These are phyloP conservation scores for Lichenothelia convexa DNA, from an alignment of 495 filamentous ascomycete species.

Conservation along the genomic window DNA sequence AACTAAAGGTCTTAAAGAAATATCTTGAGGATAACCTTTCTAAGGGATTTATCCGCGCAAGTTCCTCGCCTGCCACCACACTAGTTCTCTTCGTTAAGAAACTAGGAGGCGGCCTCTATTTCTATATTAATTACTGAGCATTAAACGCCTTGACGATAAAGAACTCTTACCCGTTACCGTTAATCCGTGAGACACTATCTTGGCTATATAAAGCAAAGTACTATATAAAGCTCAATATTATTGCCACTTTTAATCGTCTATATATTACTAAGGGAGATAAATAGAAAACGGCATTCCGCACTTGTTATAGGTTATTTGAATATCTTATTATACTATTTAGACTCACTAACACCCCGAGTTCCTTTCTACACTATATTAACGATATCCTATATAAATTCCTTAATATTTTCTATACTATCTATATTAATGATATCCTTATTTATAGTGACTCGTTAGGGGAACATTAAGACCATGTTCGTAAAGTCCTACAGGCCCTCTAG, in stretches of 20 bases:
- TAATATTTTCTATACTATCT: slow-evolving; percentile 7
- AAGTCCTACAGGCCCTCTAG: slow-evolving; percentile 4
- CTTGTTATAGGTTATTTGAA: slow-evolving; percentile 3
- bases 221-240: slow-evolving; percentile 7
- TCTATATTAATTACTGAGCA: slow-evolving; percentile 5
- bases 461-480: slow-evolving; percentile 7
- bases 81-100: slow-evolving; percentile 9
- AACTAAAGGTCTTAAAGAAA: slow-evolving; percentile 8
- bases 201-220: slow-evolving; percentile 1
- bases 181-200: slow-evolving; percentile 3
- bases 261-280: slow-evolving; percentile 3
- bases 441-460: slow-evolving; percentile 7
- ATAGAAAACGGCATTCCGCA: slow-evolving; percentile 4
- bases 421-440: slow-evolving; percentile 11
- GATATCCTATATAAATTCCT: slow-evolving; percentile 8
- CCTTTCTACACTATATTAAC: slow-evolving; percentile 12
- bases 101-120: slow-evolving; percentile 2
- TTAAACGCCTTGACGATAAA: slow-evolving; percentile 6
- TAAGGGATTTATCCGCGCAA: slow-evolving; percentile 6
- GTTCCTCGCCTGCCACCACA: background rate
- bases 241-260: slow-evolving; percentile 5
- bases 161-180: slow-evolving; percentile 2
- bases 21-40: slow-evolving; percentile 5
- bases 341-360: slow-evolving; percentile 5
- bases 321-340: slow-evolving; percentile 6